Base-by-base conservation (phyloP, 169 alveolate genomes). In the Theileria orientalis region DNA sequence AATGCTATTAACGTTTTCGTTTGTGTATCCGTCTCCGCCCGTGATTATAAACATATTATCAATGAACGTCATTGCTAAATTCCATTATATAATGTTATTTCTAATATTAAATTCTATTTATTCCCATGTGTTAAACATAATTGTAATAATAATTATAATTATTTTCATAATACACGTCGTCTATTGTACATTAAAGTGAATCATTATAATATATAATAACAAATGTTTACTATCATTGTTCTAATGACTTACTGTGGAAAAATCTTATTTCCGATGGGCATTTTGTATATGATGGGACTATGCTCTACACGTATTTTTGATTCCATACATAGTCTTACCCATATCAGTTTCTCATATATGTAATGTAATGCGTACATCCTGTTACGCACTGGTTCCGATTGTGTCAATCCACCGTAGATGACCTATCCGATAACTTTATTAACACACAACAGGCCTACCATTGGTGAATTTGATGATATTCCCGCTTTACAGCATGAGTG, bases 21-120 rank as follows among this genome's bases (percentile, higher is more conserved):
- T 21, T 21, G 56, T 69, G 37, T 16, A 74, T 14, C 73, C 89
- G 19, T 67, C 79, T 9, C 89, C 89, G 6, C 89, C 89, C 7
- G 73, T 68, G 9, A 82, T 74, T 16, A 82, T 47, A 0, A 82
- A 11, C n/a, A 49, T 46, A 32, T 74, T 74, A 13, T 73, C 71
- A 19, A 14, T 16, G 33, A 64, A 72, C 11, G 68, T 25, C 89
- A 82, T 82, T 8, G 85, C 74, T 56, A 56, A 49, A n/a, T n/a
- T 49, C n/a, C 14, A 46, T 46, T 46, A 46, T 46, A 5, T 46
- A n/a, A 46, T 14, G 8, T 41, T 8, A 41, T 41, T 11, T 11
- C 49, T 41, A 11, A 41, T 41, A 11, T 41, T 11, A 41, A 8
- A 11, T 11, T 46, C 6, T 46, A 46, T 46, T n/a, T n/a, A 46